phyloP scores from a whole-genome alignment of 176 grass and related monocot genomes.

The Pontederia paniculata region DNA sequence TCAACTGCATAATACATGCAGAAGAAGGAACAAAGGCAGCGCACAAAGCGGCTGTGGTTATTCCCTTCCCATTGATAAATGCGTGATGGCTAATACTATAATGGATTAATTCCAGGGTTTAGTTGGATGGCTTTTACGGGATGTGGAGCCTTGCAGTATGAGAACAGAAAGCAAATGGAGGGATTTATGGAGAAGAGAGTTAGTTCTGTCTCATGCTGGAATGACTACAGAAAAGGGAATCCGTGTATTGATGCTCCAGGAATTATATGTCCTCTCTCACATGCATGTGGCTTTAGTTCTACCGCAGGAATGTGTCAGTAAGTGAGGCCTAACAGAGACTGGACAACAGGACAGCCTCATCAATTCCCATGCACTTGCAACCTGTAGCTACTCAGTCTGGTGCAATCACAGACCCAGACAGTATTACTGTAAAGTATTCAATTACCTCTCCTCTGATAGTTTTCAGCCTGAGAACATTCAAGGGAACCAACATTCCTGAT shows the following conservation, averaged over 20 bases:
- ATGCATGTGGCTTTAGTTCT: slow-evolving; percentile 28
- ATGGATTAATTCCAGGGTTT: not conserved
- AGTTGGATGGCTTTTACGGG: not conserved
- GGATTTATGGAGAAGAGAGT: slow-evolving; percentile 19
- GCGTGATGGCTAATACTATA: too few relatives aligned
- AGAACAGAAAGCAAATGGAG: slow-evolving; percentile 8
- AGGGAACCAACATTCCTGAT: too few relatives aligned
- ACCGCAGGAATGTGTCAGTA: slow-evolving; percentile 23
- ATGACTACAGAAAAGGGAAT: slow-evolving; percentile 38
- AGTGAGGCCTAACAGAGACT: slow-evolving; percentile 4
- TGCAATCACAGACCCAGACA: not conserved
- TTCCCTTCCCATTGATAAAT: too few relatives aligned
- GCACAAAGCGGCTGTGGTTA: too few relatives aligned
- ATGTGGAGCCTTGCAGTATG: not conserved
- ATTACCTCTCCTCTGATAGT: too few relatives aligned
- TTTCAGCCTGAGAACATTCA: too few relatives aligned
- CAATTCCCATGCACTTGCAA: slow-evolving; percentile 26
- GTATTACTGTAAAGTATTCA: too few relatives aligned
- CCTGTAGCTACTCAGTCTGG: slow-evolving; percentile 8
- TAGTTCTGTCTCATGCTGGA: slow-evolving; percentile 15
- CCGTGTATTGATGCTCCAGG: slow-evolving; percentile 19
- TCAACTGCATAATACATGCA: too few relatives aligned
- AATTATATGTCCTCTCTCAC: slow-evolving; percentile 21
- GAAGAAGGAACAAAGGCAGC: too few relatives aligned
- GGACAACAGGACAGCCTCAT: slow-evolving; percentile 3